Evolutionary conservation across 1,284 basidiomycete species (phyloP), one percentile per base, ranked within the genome.

Genomic region (Puccinia sorghi): DNA sequence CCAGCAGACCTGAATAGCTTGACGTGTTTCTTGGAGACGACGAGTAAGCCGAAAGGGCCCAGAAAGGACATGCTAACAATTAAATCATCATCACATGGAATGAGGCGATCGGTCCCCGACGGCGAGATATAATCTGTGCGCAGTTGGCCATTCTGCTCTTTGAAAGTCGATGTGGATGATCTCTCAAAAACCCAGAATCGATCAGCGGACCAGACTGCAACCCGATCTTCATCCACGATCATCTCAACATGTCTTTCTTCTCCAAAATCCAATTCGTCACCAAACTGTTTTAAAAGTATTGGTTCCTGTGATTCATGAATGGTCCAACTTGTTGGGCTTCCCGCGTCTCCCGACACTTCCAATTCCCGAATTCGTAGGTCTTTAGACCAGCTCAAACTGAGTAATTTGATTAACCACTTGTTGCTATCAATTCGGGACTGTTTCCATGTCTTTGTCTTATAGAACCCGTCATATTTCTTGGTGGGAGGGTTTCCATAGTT

Each of bases 61-160:
- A 73, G 56, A 57, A 73, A 73, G 41, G 59, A 73, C 56, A 73
- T 9, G 56, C 37, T 73, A 3, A 73, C 56, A 41, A 73, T 73
- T 37, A 61, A 41, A 27, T 73, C 72, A 73, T 73, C 37, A 48
- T 43, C 57, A 7, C n/a, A 25, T 7, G 59, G 25, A 17, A 73
- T 46, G 48, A 43, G 54, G 39, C 32, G 22, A 52, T 17, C 37
- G 22, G 25, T 20, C 20, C 52, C 48, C 46, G 12, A 22, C 25
- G 59, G 15, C 32, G 37, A 3, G n/a, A 1, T 27, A 27, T 41
- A 32, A 27, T 61, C 25, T 5, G 32, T 20, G 41, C 52, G 72
- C 15, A 3, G 39, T 27, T 61, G n/a, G 32, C 17, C 15, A 32
- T 69, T 25, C 20, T 54, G 61, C 41, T 61, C 48, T 22, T 59